Evolutionary conservation across 2,329 filamentous ascomycete species (phyloP).

Genomic region (Ophiostoma piceae): DNA sequence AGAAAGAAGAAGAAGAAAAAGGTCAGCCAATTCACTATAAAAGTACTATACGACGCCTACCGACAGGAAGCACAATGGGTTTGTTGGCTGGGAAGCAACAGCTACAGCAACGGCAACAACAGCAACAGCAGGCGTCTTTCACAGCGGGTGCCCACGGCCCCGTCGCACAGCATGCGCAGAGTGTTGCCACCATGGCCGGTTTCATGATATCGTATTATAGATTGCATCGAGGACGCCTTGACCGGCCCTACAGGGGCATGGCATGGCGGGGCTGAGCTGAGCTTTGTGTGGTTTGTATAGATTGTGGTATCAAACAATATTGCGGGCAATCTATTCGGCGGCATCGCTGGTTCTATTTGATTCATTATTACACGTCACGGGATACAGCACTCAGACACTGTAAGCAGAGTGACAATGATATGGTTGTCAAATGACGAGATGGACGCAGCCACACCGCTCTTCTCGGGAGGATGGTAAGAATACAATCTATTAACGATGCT

Average conservation of each 20-base stretch:
- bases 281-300: background rate
- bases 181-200: conserved; percentile 2
- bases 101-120: background rate
- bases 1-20: too few species aligned
- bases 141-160: background rate
- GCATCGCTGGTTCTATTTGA: background rate
- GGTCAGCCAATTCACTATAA: background rate
- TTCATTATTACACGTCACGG: background rate
- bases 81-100: background rate
- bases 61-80: background rate
- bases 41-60: background rate
- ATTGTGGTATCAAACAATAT: background rate
- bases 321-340: background rate
- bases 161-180: conserved; percentile 2
- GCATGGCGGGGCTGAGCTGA: background rate
- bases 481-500: too few species aligned
- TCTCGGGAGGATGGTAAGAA: too few species aligned
- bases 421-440: background rate
- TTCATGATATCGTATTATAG: conserved; percentile 7
- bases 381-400: background rate
- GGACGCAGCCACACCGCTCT: background rate
- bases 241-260: background rate
- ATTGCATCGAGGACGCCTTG: background rate
- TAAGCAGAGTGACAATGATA: background rate
- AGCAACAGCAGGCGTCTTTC: background rate